Percentiles rank a stretch among this genome's conserved stretches.
Conservation (phyloP, 345 rosid species). For the Linum tenue region DNA sequence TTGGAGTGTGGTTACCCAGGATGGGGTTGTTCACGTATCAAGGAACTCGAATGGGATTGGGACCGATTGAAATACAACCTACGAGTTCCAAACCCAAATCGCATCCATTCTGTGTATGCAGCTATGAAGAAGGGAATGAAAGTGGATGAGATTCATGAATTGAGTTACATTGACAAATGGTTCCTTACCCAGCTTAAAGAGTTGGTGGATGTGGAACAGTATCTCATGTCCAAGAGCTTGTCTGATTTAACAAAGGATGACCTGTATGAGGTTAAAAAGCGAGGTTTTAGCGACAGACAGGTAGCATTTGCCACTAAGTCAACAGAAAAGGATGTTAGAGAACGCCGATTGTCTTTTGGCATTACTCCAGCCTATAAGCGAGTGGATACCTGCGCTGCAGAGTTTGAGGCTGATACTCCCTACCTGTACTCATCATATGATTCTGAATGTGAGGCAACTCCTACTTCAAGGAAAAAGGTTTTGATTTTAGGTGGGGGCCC, state of each 20-base stretch:
- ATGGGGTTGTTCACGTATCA: constrained; percentile 75
- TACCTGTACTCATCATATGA: constrained; percentile 96
- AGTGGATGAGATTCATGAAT: constrained; percentile 69
- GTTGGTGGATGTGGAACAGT: constrained; percentile 85
- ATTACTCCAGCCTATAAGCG: constrained; percentile 80
- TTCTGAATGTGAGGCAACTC: constrained; percentile 86
- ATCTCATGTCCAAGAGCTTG: constrained; percentile 48
- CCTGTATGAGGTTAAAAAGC: constrained; percentile 62
- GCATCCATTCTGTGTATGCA: constrained; percentile 78
- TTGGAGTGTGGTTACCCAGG: constrained; percentile 78
- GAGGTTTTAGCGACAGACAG: constrained; percentile 93
- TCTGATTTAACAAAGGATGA: constrained; percentile 70
- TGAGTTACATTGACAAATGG: constrained; percentile 86
- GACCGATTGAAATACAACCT: constrained; percentile 79
- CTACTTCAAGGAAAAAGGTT: constrained; percentile 67
- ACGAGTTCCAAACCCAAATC: constrained; percentile 81
- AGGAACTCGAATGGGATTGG: constrained; percentile 90
- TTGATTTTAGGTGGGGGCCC: constrained; percentile 98
- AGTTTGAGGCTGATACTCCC: constrained; percentile 93
- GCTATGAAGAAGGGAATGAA: constrained; percentile 96
- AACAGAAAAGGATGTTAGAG: constrained; percentile 73
- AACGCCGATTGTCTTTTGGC: constrained; percentile 51
- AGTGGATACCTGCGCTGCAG: constrained; percentile 98
- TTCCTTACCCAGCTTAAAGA: constrained; percentile 86
- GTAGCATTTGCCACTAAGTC: constrained; percentile 86